Evolutionary conservation across 1,284 basidiomycete genomes (phyloP).

Genomic region (Phlebopus sp.): DNA sequence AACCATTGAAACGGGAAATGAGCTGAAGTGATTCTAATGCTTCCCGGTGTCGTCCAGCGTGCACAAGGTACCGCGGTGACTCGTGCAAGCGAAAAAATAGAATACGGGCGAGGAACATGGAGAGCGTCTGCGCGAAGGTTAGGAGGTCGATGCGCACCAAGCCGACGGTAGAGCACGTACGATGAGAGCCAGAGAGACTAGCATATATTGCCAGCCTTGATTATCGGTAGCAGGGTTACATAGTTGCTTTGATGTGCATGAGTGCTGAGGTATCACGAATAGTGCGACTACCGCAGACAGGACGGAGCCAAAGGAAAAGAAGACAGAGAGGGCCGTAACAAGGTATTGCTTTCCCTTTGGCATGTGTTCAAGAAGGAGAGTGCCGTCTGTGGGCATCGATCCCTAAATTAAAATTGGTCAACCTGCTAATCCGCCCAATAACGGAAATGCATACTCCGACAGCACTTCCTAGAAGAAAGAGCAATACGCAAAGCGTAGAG

Average conservation of each 20-base stretch:
- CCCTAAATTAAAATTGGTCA: constrained; percentile 46
- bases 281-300: constrained; percentile 78
- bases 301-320: constrained; percentile 91
- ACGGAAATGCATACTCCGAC: constrained; percentile 59
- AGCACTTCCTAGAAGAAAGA: constrained; percentile 90
- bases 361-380: constrained; percentile 91
- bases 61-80: constrained; percentile 88
- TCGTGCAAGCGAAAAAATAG: constrained; percentile 90
- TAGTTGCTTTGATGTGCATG: constrained; percentile 53
- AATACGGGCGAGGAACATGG: constrained; percentile 85
- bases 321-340: constrained; percentile 92
- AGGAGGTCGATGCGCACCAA: constrained; percentile 1
- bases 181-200: constrained; percentile 69
- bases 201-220: constrained; percentile 83
- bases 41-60: constrained; percentile 78
- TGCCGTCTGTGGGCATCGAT: constrained; percentile 97
- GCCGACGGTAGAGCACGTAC: constrained; percentile 44
- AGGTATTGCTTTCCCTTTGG: constrained; percentile 90
- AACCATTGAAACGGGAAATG: constrained; percentile 85
- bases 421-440: constrained; percentile 1
- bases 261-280: constrained; percentile 72
- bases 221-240: constrained; percentile 74
- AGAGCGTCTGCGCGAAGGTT: constrained; percentile 60
- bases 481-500: constrained; percentile 64
- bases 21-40: constrained; percentile 78